Evolutionary conservation across 345 rosid genomes (phyloP), one percentile per base, ranked within the genome.

Genomic region (Cardiospermum halicacabum): DNA sequence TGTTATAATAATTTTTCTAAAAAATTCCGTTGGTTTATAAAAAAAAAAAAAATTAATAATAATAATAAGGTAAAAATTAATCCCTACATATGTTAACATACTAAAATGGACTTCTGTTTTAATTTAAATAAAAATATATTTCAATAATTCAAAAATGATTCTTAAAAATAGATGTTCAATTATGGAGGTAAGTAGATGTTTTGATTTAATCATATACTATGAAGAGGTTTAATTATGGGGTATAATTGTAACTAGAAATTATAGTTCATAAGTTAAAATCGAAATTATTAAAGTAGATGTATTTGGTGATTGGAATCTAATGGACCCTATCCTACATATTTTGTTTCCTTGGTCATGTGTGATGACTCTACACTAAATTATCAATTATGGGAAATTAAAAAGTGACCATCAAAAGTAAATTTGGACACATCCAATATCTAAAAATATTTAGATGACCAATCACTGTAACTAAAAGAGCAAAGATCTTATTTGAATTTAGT

Each of bases 141-240:
- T n/a, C n/a, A n/a, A n/a, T n/a, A n/a, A n/a, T n/a, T n/a, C n/a
- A n/a, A n/a, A n/a, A n/a, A n/a, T n/a, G n/a, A n/a, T n/a, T n/a
- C n/a, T n/a, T n/a, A n/a, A n/a, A n/a, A n/a, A n/a, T n/a, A n/a
- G n/a, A n/a, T n/a, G n/a, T n/a, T n/a, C n/a, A n/a, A n/a, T n/a
- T n/a, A n/a, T n/a, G n/a, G n/a, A n/a, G n/a, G n/a, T n/a, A n/a
- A n/a, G n/a, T n/a, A n/a, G n/a, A n/a, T n/a, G 12, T 31, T 47
- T 11, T 21, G 63, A 24, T 58, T 61, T 57, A 68, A 78, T 78
- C 42, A 74, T 72, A 68, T 36, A 26, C 27, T 32, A 49, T 51
- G 49, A 58, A 59, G 68, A 63, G 42, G 15, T 13, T 15, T 13
- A 18, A 53, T 4, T 31, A 21, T 57, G 53, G 57, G 49, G 9